Conservation (phyloP, 108 stramenopile species). For the Stephanodiscus minutulus region DNA sequence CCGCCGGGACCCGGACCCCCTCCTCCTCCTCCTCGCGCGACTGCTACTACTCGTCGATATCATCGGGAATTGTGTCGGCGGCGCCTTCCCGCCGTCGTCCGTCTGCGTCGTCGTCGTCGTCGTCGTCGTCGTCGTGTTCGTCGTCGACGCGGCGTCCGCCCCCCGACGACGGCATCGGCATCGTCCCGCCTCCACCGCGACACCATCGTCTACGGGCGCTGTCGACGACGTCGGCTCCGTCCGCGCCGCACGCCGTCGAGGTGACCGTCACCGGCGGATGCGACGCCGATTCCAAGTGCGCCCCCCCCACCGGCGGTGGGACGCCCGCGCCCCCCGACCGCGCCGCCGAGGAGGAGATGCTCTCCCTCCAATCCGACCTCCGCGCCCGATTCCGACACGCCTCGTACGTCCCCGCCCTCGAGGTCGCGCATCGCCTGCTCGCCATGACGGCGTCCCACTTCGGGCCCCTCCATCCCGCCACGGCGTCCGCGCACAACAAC, state of each 20-base stretch:
- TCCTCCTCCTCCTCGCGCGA: background rate
- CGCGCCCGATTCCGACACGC: conserved; percentile 65
- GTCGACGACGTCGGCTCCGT: too few species aligned
- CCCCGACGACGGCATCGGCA: too few species aligned
- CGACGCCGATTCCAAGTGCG: background rate
- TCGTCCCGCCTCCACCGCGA: too few species aligned
- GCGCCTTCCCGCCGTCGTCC: too few species aligned
- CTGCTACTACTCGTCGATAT: too few species aligned
- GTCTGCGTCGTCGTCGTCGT: too few species aligned
- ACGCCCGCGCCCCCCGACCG: conserved; percentile 60
- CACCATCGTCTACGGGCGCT: too few species aligned
- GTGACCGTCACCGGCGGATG: background rate
- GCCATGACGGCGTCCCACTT: conserved; percentile 60
- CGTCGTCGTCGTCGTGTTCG: too few species aligned
- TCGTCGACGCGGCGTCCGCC: too few species aligned
- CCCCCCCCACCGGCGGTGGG: background rate
- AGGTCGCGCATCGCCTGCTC: too few species aligned
- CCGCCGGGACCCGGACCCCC: background rate
- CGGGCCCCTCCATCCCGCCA: conserved; percentile 79
- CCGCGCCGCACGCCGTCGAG: too few species aligned
- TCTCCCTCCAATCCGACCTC: conserved; percentile 59
- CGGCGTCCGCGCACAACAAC: conserved; percentile 82
- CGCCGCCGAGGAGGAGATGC: conserved; percentile 67
- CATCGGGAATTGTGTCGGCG: too few species aligned
- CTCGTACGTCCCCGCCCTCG: conserved; percentile 61